phyloP scores from a whole-genome alignment of 1,139 yeast species.

The Debaryomyces udenii region DNA sequence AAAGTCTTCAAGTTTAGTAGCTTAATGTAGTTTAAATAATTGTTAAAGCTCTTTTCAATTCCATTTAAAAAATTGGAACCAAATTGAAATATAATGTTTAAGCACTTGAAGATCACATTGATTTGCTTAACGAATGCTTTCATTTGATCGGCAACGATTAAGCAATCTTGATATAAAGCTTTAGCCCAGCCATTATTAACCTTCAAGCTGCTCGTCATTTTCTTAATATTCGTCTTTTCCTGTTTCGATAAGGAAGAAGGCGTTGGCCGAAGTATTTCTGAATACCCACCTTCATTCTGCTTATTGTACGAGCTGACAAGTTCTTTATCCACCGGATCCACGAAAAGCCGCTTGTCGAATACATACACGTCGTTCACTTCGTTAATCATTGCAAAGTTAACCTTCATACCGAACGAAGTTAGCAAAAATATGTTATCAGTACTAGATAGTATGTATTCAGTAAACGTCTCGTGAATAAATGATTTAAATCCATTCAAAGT shows the following conservation, averaged over 20 bases:
- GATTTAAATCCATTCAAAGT: slow-evolving; percentile 48
- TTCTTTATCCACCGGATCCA: slow-evolving; percentile 12
- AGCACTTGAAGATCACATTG: slow-evolving; percentile 51
- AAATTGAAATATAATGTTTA: slow-evolving; percentile 62
- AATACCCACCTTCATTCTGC: slow-evolving; percentile 17
- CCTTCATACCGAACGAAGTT: slow-evolving; percentile 65
- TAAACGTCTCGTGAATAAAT: slow-evolving; percentile 36
- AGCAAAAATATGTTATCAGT: slow-evolving; percentile 57
- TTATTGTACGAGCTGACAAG: slow-evolving; percentile 18
- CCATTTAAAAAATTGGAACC: slow-evolving; percentile 53
- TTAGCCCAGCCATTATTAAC: slow-evolving; percentile 33
- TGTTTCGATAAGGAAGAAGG: slow-evolving; percentile 11
- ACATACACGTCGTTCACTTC: slow-evolving; percentile 56
- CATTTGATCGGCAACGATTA: slow-evolving; percentile 23
- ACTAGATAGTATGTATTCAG: slow-evolving; percentile 32
- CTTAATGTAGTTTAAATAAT: slow-evolving; percentile 49
- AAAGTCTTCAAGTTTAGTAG: slow-evolving; percentile 51
- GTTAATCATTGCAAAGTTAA: slow-evolving; percentile 54
- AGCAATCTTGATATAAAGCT: slow-evolving; percentile 24
- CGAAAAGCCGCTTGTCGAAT: slow-evolving; percentile 60
- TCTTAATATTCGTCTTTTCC: slow-evolving; percentile 18
- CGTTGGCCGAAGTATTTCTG: slow-evolving; percentile 14
- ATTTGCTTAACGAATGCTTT: slow-evolving; percentile 29
- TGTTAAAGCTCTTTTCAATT: slow-evolving; percentile 55
- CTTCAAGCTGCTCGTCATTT: slow-evolving; percentile 28